Evolutionary conservation across 2,329 filamentous ascomycete genomes (phyloP).

Genomic region (Cadophora sp.): DNA sequence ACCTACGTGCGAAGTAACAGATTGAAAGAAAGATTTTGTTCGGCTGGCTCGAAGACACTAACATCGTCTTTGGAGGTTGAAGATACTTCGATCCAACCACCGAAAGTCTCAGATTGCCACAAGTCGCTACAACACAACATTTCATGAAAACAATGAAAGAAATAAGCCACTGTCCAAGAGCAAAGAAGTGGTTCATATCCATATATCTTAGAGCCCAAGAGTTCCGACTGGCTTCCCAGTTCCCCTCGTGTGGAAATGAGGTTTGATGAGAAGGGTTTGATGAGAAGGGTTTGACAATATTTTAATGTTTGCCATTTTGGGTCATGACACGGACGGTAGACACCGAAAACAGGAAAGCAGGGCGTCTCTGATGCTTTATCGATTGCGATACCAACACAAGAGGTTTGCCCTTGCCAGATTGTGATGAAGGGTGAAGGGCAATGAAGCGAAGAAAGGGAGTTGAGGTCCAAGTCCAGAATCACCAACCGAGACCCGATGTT

Average conservation of each 20-base stretch:
- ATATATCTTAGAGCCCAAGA: background rate
- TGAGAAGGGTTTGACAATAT: background rate
- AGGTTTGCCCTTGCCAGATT: background rate
- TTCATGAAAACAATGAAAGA: background rate
- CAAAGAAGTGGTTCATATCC: background rate
- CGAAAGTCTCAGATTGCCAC: background rate
- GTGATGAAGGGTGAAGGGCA: background rate
- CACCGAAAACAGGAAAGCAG: background rate
- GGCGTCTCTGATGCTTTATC: background rate
- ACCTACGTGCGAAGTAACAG: background rate
- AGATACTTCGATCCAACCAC: slow-evolving; percentile 18
- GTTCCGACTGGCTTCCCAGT: background rate
- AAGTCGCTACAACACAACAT: background rate
- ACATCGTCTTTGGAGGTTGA: slow-evolving; percentile 7
- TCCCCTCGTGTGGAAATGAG: background rate
- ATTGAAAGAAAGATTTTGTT: background rate
- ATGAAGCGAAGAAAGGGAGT: slow-evolving; percentile 8
- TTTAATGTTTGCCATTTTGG: background rate
- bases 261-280: background rate
- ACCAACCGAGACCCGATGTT: slow-evolving; percentile 1
- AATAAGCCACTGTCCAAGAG: too few relatives aligned
- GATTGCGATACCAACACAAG: slow-evolving; percentile 1
- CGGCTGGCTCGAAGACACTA: slow-evolving; percentile 16
- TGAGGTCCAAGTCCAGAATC: background rate
- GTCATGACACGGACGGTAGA: background rate